A percentile compares a stretch with the other conserved stretches of the same genome.
Evolutionary conservation across 805 yeast genomes (phyloP).

Genomic region (Isabelozyma heimii): DNA sequence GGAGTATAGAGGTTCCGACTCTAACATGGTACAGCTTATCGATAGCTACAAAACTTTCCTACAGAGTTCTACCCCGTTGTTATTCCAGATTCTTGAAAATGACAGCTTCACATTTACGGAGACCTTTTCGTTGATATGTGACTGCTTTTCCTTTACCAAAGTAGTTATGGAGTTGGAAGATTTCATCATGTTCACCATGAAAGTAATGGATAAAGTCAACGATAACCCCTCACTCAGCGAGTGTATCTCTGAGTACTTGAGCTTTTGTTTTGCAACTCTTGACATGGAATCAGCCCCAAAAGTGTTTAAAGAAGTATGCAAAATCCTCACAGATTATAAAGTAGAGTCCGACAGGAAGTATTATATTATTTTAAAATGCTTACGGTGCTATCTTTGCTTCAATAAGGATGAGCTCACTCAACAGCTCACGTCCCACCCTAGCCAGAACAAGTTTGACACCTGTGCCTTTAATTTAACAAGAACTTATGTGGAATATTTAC

Average conservation of each 20-base stretch:
- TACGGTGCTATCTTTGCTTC: conserved; percentile 12
- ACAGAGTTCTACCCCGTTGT: not conserved
- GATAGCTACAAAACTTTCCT: not conserved
- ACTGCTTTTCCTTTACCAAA: not conserved
- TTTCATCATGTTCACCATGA: conserved; percentile 1
- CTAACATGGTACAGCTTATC: not conserved
- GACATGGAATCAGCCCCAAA: conserved; percentile 1
- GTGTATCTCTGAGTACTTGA: not conserved
- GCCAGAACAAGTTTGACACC: conserved; percentile 7
- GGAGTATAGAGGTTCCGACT: conserved; percentile 9
- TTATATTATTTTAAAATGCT: conserved; percentile 3
- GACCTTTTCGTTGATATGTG: not conserved
- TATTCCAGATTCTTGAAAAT: not conserved
- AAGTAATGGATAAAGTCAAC: not conserved
- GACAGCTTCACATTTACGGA: not conserved
- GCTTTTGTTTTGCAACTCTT: not conserved
- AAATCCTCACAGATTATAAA: not conserved
- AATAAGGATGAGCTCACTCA: conserved; percentile 6
- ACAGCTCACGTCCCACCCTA: conserved; percentile 7
- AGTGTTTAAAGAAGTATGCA: not conserved
- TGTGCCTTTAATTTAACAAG: conserved; percentile 7
- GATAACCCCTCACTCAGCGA: not conserved
- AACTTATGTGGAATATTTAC: not conserved
- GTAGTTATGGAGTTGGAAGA: not conserved
- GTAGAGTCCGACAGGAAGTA: not conserved